A percentile compares a stretch with the other conserved stretches of the same genome.
Conservation (phyloP, 768 basidiomycete species). For the Mycena galericulata region DNA sequence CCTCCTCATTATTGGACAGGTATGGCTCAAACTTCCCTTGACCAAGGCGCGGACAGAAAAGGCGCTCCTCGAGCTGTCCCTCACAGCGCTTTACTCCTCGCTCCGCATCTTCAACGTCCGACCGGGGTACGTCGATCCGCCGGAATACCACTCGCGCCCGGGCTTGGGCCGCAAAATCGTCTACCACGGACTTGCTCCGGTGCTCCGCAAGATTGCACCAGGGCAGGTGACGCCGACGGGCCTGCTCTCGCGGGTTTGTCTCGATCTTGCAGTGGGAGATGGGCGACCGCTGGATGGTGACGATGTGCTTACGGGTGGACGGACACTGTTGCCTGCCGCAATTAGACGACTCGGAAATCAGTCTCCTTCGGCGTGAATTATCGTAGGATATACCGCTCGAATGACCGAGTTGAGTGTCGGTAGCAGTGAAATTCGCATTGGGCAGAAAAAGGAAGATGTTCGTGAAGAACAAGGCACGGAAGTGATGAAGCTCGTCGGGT, state of each 20-base stretch:
- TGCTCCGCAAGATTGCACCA: background rate
- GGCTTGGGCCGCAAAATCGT: background rate
- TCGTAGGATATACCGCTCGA: no score
- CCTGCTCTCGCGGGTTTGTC: background rate
- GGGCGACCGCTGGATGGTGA: background rate
- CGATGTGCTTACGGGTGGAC: background rate
- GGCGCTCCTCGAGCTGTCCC: background rate
- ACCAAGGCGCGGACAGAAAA: conserved; percentile 12
- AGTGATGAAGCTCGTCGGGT: no score
- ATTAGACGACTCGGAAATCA: background rate
- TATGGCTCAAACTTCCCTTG: no score
- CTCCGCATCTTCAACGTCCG: conserved; percentile 21
- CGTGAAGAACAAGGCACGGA: no score
- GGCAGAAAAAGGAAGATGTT: no score
- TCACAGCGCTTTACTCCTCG: background rate
- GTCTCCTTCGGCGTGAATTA: no score
- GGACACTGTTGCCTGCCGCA: background rate
- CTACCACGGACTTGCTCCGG: background rate
- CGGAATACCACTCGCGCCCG: background rate
- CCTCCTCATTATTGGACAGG: no score
- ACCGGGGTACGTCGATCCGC: conserved; percentile 3
- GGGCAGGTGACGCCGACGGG: background rate
- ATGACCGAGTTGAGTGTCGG: no score
- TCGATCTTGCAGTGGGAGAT: conserved; percentile 5
- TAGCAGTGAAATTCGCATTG: no score